Conservation (phyloP, 108 stramenopile species). For the Fistulifera solaris region DNA sequence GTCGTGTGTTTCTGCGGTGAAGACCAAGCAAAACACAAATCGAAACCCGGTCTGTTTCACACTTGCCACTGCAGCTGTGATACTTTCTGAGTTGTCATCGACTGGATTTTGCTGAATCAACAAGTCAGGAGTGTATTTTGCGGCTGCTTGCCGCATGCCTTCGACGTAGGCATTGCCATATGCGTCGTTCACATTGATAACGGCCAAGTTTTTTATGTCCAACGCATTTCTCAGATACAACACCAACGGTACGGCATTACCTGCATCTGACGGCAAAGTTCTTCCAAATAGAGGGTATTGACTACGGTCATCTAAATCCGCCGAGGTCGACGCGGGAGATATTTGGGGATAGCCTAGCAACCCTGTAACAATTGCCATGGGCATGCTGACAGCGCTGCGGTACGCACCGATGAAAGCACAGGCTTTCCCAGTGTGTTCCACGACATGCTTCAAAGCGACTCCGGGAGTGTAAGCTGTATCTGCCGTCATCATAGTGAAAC, state of each 20-base stretch:
- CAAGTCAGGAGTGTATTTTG: slow-evolving; percentile 25
- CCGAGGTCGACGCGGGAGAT: slow-evolving; percentile 13
- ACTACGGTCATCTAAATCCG: slow-evolving; percentile 22
- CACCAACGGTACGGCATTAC: slow-evolving; percentile 21
- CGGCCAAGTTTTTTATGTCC: slow-evolving; percentile 21
- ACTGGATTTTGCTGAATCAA: slow-evolving; percentile 5
- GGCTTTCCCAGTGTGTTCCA: slow-evolving; percentile 15
- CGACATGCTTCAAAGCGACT: slow-evolving; percentile 10
- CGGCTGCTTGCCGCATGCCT: slow-evolving; percentile 23
- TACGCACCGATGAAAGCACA: slow-evolving; percentile 39
- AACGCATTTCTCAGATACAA: slow-evolving; percentile 12
- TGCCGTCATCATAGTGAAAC: slow-evolving; percentile 21
- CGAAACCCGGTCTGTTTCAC: slow-evolving; percentile 9
- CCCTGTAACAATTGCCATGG: slow-evolving; percentile 32
- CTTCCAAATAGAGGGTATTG: slow-evolving; percentile 31
- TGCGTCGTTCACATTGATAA: slow-evolving; percentile 40
- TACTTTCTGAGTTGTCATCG: neutral
- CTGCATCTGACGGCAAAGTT: slow-evolving; percentile 39
- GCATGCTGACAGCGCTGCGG: slow-evolving; percentile 21
- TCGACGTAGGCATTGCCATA: slow-evolving; percentile 45
- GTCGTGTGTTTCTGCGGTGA: slow-evolving; percentile 8
- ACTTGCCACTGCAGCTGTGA: neutral
- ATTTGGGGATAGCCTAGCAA: slow-evolving; percentile 46
- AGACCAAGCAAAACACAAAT: slow-evolving; percentile 16
- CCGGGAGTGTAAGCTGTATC: slow-evolving; percentile 12